Conservation (phyloP, 2,329 filamentous ascomycete genomes). For the Alternaria sp. region DNA sequence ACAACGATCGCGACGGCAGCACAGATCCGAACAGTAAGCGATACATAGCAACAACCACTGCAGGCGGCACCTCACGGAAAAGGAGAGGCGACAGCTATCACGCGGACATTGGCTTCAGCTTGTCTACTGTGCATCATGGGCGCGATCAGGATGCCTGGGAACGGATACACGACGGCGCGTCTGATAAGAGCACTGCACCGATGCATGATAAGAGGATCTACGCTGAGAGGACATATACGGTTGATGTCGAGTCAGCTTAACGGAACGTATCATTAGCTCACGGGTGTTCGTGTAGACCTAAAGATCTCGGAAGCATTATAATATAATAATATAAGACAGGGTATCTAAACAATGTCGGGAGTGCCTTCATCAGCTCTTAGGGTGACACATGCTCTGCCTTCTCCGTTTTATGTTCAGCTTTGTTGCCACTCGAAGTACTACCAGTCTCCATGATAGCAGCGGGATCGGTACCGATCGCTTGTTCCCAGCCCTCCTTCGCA, state of each 20-base stretch:
- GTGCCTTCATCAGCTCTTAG: neutral
- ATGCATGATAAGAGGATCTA: constrained; percentile 24
- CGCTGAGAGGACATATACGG: constrained; percentile 23
- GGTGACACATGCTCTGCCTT: neutral
- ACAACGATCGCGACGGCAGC: constrained; percentile 16
- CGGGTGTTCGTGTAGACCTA: neutral
- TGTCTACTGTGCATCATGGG: constrained; percentile 23
- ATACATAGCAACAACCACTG: neutral
- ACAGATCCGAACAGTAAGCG: constrained; percentile 18
- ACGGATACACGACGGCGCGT: constrained; percentile 26
- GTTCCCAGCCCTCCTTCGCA: constrained; percentile 38
- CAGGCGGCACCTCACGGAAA: neutral
- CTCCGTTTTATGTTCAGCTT: neutral
- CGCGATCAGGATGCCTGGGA: constrained; percentile 28
- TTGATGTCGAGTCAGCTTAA: constrained; percentile 20
- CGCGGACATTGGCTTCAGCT: constrained; percentile 25
- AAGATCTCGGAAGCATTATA: neutral
- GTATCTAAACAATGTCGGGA: neutral
- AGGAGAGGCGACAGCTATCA: constrained; percentile 12
- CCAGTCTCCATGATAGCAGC: constrained; percentile 23
- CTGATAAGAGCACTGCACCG: constrained; percentile 23
- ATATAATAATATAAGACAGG: neutral
- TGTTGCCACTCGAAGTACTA: constrained; percentile 20
- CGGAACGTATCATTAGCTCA: neutral
- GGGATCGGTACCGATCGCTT: constrained; percentile 20